phyloP scores from a whole-genome alignment of 176 grass and related monocot genomes.

The Pontederia paniculata region DNA sequence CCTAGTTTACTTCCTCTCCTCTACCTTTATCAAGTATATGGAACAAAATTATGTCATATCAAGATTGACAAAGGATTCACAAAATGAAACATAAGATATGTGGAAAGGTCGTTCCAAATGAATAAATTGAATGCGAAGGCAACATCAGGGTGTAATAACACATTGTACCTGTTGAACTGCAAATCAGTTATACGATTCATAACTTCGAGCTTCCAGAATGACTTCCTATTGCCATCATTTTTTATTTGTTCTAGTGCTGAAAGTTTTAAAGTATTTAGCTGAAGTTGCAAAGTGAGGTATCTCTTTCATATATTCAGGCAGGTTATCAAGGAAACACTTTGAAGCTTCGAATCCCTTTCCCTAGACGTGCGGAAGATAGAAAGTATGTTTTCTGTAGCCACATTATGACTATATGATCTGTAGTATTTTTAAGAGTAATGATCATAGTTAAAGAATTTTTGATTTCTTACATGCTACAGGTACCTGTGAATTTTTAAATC shows the following conservation, averaged over 20 bases:
- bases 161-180: too few species aligned
- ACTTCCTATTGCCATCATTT: neutral
- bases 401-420: neutral
- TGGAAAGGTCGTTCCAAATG: too few species aligned
- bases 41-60: too few species aligned
- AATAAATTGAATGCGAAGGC: too few species aligned
- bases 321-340: slow-evolving; percentile 57
- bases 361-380: slow-evolving; percentile 69
- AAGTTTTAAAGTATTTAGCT: neutral
- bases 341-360: slow-evolving; percentile 84
- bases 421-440: neutral
- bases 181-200: too few species aligned
- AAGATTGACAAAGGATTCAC: too few species aligned
- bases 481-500: too few species aligned
- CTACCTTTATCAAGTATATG: too few species aligned
- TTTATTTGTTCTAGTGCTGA: neutral
- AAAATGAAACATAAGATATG: too few species aligned
- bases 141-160: too few species aligned
- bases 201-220: too few species aligned
- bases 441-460: neutral
- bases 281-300: slow-evolving; percentile 6
- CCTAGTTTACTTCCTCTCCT: too few species aligned
- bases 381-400: slow-evolving; percentile 36
- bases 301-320: slow-evolving; percentile 38
- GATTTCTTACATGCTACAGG: neutral